These are phyloP conservation scores for Phytophthora brassicae DNA, from an alignment of 352 stramenopile genomes.

Conservation along the genomic window DNA sequence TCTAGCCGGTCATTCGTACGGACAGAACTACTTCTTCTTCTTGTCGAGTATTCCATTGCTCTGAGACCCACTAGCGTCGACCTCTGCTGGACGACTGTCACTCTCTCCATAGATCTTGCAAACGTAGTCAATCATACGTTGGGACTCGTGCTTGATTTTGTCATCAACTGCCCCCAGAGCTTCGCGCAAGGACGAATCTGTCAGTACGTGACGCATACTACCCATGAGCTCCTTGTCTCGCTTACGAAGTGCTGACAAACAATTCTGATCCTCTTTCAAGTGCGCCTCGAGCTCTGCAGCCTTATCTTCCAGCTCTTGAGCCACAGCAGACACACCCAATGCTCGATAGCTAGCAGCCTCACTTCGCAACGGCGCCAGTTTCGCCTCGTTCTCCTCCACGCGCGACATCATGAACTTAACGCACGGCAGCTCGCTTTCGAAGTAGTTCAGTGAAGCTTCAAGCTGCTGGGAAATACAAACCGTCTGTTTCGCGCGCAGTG, in stretches of 20 bases:
- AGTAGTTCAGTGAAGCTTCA: slow-evolving; percentile 70
- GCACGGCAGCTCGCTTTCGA: slow-evolving; percentile 73
- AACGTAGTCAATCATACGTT: slow-evolving; percentile 68
- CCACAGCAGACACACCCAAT: slow-evolving; percentile 54
- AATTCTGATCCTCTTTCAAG: slow-evolving; percentile 53
- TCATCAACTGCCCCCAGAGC: slow-evolving; percentile 33
- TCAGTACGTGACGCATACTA: slow-evolving; percentile 33
- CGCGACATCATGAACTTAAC: slow-evolving; percentile 81
- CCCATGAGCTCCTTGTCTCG: slow-evolving; percentile 54
- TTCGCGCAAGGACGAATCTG: slow-evolving; percentile 23
- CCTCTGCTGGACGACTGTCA: slow-evolving; percentile 1
- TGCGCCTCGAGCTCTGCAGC: slow-evolving; percentile 36
- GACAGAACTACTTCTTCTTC: slow-evolving; percentile 25
- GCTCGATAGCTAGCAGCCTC: slow-evolving; percentile 57
- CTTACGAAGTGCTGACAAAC: slow-evolving; percentile 45
- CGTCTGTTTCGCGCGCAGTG: slow-evolving; percentile 49
- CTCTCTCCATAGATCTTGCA: slow-evolving; percentile 48
- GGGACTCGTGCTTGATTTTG: slow-evolving; percentile 50
- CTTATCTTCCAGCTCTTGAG: slow-evolving; percentile 56
- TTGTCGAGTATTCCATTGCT: slow-evolving; percentile 9
- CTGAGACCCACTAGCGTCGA: neutral
- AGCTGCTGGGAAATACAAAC: slow-evolving; percentile 58
- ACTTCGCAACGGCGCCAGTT: slow-evolving; percentile 39
- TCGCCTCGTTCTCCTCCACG: slow-evolving; percentile 44
- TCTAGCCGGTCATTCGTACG: neutral